These are phyloP conservation scores for Bremia lactucae DNA, from an alignment of 352 stramenopile genomes.

Conservation along the genomic window DNA sequence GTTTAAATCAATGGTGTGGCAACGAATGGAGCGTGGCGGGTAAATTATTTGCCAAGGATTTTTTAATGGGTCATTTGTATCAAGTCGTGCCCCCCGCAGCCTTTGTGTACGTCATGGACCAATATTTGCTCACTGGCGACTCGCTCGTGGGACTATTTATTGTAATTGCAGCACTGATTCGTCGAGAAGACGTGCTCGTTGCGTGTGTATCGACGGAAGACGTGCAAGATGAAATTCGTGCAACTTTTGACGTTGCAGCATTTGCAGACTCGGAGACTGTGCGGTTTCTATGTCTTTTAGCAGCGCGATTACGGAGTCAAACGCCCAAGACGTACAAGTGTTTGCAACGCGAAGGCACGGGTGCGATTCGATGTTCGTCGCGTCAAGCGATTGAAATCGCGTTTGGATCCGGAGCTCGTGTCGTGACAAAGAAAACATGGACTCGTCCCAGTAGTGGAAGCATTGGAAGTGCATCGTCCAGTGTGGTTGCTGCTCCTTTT, in stretches of 20 bases:
- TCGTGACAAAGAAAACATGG: slow-evolving; percentile 12
- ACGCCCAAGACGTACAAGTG: slow-evolving; percentile 62
- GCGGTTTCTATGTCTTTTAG: slow-evolving; percentile 51
- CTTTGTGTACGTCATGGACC: slow-evolving; percentile 71
- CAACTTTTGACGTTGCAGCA: slow-evolving; percentile 21
- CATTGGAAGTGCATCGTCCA: slow-evolving; percentile 9
- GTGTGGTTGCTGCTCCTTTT: slow-evolving; percentile 8
- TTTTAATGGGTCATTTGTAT: slow-evolving; percentile 61
- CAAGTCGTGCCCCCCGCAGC: slow-evolving; percentile 40
- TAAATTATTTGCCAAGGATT: slow-evolving; percentile 36
- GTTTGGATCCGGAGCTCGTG: slow-evolving; percentile 26
- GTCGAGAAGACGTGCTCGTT: slow-evolving; percentile 29
- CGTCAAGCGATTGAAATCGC: slow-evolving; percentile 47
- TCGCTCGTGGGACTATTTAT: slow-evolving; percentile 63
- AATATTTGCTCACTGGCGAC: slow-evolving; percentile 65
- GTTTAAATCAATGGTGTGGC: slow-evolving; percentile 59
- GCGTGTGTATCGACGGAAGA: slow-evolving; percentile 21
- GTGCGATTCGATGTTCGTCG: slow-evolving; percentile 34
- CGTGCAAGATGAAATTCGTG: slow-evolving; percentile 31
- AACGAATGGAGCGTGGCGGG: slow-evolving; percentile 57
- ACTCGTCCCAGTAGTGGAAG: slow-evolving; percentile 14
- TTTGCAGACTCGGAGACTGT: slow-evolving; percentile 32
- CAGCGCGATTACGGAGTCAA: slow-evolving; percentile 42
- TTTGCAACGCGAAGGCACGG: slow-evolving; percentile 28
- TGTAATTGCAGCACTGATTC: slow-evolving; percentile 45